These are phyloP conservation scores for Dendrobium catenatum DNA, from an alignment of 106 monocot genomes.

Conservation along the genomic window DNA sequence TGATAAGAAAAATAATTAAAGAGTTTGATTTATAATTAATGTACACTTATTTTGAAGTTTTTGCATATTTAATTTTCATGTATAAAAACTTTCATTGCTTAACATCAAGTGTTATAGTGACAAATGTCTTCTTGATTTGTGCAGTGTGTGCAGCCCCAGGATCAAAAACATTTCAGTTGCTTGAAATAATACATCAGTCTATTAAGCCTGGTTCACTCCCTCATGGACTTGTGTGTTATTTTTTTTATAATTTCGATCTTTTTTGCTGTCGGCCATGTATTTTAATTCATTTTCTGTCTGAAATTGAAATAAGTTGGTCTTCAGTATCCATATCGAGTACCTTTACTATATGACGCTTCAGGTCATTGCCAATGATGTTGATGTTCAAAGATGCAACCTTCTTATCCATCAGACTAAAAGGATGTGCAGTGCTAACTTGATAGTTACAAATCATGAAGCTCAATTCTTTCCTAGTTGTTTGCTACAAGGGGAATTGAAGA, in stretches of 20 bases:
- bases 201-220: conserved; percentile 65
- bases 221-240: conserved; percentile 61
- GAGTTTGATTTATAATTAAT: background rate
- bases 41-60: background rate
- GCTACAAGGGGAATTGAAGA: conserved; percentile 19
- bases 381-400: conserved; percentile 99
- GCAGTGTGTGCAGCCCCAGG: conserved; percentile 99
- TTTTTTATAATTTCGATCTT: background rate
- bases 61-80: background rate
- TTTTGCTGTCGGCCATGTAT: background rate
- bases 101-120: background rate
- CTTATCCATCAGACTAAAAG: conserved; percentile 98
- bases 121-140: conserved; percentile 11
- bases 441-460: conserved; percentile 98
- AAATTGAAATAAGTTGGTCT: background rate
- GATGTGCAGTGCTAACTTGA: conserved; percentile 91
- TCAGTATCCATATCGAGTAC: background rate
- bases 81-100: background rate
- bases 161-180: conserved; percentile 98
- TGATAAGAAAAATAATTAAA: background rate
- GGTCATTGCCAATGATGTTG: conserved; percentile 98
- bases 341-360: conserved; percentile 20
- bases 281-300: background rate
- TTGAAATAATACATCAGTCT: conserved; percentile 91
- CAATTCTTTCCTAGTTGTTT: conserved; percentile 79